Percentiles rank a stretch among this genome's conserved stretches.
Conservation (phyloP, 805 yeast genomes). For the Wilhelminamyces savonicus region DNA sequence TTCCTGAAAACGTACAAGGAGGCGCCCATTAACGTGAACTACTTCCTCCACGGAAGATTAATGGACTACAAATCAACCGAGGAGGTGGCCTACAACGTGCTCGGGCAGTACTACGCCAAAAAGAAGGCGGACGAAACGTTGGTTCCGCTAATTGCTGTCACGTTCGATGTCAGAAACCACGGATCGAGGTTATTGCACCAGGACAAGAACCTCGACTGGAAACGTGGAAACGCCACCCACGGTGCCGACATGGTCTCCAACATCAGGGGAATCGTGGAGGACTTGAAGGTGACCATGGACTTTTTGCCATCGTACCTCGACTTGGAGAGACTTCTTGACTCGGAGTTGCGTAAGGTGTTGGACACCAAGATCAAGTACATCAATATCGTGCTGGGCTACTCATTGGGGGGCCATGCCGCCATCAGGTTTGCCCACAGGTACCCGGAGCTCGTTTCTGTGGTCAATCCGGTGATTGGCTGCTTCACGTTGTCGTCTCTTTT, state of each 20-base stretch:
- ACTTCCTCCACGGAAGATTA: slow-evolving; percentile 43
- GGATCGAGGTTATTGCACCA: slow-evolving; percentile 39
- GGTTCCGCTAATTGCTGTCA: slow-evolving; percentile 38
- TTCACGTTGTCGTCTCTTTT: slow-evolving; percentile 41
- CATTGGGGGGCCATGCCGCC: slow-evolving; percentile 54
- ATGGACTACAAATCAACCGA: slow-evolving; percentile 32
- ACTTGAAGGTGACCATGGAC: slow-evolving; percentile 37
- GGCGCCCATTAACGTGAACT: slow-evolving; percentile 34
- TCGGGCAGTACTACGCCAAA: slow-evolving; percentile 19
- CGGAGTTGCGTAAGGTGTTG: slow-evolving; percentile 6
- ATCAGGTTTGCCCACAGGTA: slow-evolving; percentile 37
- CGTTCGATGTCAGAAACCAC: slow-evolving; percentile 52
- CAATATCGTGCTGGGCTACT: slow-evolving; percentile 43
- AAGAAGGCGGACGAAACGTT: slow-evolving; percentile 7
- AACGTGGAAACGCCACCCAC: slow-evolving; percentile 41
- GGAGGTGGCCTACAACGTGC: slow-evolving; percentile 31
- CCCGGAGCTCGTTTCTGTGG: slow-evolving; percentile 31
- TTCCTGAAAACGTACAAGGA: slow-evolving; percentile 6
- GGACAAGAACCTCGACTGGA: slow-evolving; percentile 39
- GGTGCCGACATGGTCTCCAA: slow-evolving; percentile 44
- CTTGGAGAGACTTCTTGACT: slow-evolving; percentile 21
- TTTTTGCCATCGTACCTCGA: slow-evolving; percentile 37
- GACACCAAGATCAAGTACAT: slow-evolving; percentile 18
- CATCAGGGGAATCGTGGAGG: slow-evolving; percentile 43
- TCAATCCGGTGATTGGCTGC: slow-evolving; percentile 48